Evolutionary conservation across 371 early-diverging fungal species (phyloP).

Genomic region (Mortierella sp.): DNA sequence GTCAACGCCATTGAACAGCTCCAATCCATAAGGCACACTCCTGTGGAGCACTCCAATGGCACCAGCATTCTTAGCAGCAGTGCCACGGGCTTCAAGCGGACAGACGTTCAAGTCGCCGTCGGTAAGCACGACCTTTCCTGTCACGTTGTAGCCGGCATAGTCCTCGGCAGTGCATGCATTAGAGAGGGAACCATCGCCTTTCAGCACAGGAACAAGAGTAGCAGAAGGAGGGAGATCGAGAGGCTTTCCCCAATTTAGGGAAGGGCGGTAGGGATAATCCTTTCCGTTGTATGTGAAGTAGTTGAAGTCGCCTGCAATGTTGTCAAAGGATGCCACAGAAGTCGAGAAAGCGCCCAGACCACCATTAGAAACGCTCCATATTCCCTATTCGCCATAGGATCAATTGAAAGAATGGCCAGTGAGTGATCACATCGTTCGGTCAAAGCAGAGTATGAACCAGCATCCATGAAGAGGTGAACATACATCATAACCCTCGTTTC

Average conservation of each 20-base stretch:
- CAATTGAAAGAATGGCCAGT: too few relatives aligned
- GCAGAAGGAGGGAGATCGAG: constrained; percentile 16
- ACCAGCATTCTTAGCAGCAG: constrained; percentile 67
- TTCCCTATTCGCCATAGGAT: constrained; percentile 52
- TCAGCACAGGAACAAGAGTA: constrained; percentile 29
- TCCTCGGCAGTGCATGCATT: constrained; percentile 64
- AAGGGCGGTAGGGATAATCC: constrained; percentile 16
- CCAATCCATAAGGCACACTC: constrained; percentile 55
- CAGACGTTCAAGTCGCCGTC: constrained; percentile 68
- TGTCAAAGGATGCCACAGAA: constrained; percentile 81
- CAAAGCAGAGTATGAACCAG: too few relatives aligned
- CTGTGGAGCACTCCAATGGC: constrained; percentile 69
- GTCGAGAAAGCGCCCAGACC: constrained; percentile 70
- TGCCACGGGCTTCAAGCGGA: constrained; percentile 57
- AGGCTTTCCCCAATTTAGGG: constrained; percentile 17
- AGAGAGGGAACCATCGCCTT: constrained; percentile 13
- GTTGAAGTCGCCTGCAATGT: constrained; percentile 47
- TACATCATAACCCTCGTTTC: constrained; percentile 72
- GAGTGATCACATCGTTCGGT: too few relatives aligned
- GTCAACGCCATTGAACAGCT: constrained; percentile 14
- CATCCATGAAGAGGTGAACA: too few relatives aligned
- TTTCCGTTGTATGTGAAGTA: constrained; percentile 20
- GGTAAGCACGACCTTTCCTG: constrained; percentile 66
- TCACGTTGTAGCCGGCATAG: constrained; percentile 43
- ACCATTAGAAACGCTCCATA: constrained; percentile 70